Evolutionary conservation across 2,329 filamentous ascomycete genomes (phyloP), one percentile per base, ranked within the genome.

Genomic region (Fusarium albidum): DNA sequence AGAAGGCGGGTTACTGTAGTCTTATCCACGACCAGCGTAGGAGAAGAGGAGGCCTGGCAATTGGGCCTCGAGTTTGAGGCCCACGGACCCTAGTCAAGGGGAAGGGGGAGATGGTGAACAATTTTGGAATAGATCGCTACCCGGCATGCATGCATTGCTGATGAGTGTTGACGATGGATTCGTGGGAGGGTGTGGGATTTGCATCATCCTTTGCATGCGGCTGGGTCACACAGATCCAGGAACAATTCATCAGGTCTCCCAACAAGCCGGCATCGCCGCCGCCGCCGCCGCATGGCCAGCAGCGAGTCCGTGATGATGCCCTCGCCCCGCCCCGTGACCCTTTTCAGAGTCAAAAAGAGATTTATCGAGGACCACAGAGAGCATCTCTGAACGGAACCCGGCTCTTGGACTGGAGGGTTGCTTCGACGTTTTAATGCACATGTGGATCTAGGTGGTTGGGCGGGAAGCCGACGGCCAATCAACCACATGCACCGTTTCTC

Each of bases 381-480:
- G 26, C 57, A 57, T 32, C 49, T 41, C 29, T 31, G 55, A 51
- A 39, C 14, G 31, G 45, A 45, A 58, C 58, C 58, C 41, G 37
- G 57, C 39, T 51, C 34, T 26, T 42, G 43, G 54, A 42, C 37
- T 17, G 58, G 46, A 61, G 38, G n/a, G 55, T 31, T 25, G 14
- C 21, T 21, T 21, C 38, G 17, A n/a, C 46, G 21, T 12, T 38
- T 26, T 10, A 26, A 38, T 25, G 18, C 35, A 38, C 11, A 21
- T 55, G 58, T 61, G 58, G 58, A 39, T 50, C 52, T 41, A 8
- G 54, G 54, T 62, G 58, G 54, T 61, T 61, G 54, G 50, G 46
- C 45, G 59, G 45, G 59, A 9, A 42, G 29, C 42, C 43, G 15
- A 40, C 43, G 26, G 41, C 65, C 65, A 67, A 67, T 67, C 63